These are phyloP conservation scores for Calonectria pseudoturangicola DNA, from an alignment of 2,329 filamentous ascomycete species.

Conservation along the genomic window DNA sequence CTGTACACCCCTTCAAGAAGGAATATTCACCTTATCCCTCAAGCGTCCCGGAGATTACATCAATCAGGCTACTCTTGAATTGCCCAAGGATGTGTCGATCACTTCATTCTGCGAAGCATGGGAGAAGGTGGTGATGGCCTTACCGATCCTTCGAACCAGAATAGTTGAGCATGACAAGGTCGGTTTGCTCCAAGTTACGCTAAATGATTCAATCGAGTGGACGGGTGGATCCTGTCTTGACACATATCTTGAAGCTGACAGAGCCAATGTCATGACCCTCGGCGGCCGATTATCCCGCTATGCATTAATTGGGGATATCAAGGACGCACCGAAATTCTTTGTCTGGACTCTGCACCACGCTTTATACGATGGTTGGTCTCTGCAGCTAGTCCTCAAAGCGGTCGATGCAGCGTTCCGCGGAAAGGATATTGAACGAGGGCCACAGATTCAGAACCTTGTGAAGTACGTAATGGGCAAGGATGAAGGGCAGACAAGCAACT, in stretches of 20 bases:
- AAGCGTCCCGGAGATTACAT: constrained; percentile 46
- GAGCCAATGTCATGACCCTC: constrained; percentile 28
- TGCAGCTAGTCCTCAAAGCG: constrained; percentile 42
- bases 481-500: neutral
- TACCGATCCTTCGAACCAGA: constrained; percentile 63
- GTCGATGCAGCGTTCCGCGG: constrained; percentile 36
- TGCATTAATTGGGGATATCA: constrained; percentile 2
- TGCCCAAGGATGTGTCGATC: constrained; percentile 30
- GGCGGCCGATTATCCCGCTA: constrained; percentile 33
- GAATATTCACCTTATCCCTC: constrained; percentile 57
- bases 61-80: constrained; percentile 38
- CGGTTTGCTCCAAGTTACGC: constrained; percentile 37
- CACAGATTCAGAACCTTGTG: constrained; percentile 31
- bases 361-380: constrained; percentile 56
- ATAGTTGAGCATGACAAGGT: neutral
- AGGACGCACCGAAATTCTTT: constrained; percentile 32
- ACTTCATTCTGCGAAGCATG: constrained; percentile 38
- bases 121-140: constrained; percentile 16
- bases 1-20: constrained; percentile 59
- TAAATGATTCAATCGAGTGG: constrained; percentile 26
- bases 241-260: constrained; percentile 30
- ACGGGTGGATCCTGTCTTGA: neutral
- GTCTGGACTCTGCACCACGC: constrained; percentile 55
- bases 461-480: constrained; percentile 16
- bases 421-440: neutral